A percentile compares a stretch with the other conserved stretches of the same genome.
Evolutionary conservation across 371 early-diverging fungal species (phyloP).

Genomic region (Apophysomyces trapeziformis): DNA sequence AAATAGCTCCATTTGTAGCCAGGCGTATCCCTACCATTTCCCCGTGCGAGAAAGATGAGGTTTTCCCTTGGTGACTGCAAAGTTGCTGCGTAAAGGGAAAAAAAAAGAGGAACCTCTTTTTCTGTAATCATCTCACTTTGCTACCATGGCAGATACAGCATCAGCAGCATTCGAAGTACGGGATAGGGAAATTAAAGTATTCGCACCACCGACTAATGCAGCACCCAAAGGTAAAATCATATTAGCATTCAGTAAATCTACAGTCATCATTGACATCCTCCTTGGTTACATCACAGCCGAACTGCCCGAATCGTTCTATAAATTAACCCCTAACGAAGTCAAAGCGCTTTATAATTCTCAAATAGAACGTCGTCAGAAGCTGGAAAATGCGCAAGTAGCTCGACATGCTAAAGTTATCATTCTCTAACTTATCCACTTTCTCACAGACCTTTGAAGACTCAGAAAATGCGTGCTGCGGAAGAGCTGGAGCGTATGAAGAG

Average conservation of each 20-base stretch:
- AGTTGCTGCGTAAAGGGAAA: neutral
- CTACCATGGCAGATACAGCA: conserved; percentile 1
- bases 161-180: neutral
- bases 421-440: neutral
- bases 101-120: no score
- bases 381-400: conserved; percentile 41
- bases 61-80: neutral
- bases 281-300: conserved; percentile 25
- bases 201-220: conserved; percentile 39
- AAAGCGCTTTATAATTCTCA: conserved; percentile 46
- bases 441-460: conserved; percentile 51
- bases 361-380: conserved; percentile 41
- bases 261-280: neutral
- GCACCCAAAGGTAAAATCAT: conserved; percentile 28
- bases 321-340: conserved; percentile 40
- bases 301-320: conserved; percentile 52
- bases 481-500: conserved; percentile 49
- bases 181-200: conserved; percentile 39
- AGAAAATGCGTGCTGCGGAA: conserved; percentile 49
- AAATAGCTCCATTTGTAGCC: no score
- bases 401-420: neutral
- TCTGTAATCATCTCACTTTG: neutral
- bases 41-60: no score
- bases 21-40: no score
- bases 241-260: neutral